These are phyloP conservation scores for Reticulomyxa filosa DNA, from an alignment of 78 protist genomes.

Conservation along the genomic window DNA sequence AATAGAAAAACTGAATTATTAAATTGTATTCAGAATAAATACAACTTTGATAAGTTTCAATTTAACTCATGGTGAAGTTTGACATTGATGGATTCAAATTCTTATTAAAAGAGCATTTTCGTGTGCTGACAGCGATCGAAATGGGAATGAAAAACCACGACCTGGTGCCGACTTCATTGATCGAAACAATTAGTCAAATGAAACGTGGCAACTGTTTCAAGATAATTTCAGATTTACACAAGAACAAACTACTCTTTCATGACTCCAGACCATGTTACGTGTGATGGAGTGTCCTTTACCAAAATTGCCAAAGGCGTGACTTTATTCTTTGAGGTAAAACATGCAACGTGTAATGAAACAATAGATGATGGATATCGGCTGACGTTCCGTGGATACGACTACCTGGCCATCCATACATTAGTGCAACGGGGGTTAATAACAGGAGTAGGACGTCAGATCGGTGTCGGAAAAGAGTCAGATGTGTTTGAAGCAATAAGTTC, in stretches of 20 bases:
- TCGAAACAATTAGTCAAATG: slow-evolving; percentile 6
- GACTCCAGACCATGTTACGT: too few relatives aligned
- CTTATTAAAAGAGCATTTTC: too few relatives aligned
- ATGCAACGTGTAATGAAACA: too few relatives aligned
- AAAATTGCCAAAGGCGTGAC: too few relatives aligned
- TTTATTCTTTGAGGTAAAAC: too few relatives aligned
- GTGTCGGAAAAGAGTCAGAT: slow-evolving; percentile 47
- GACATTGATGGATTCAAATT: too few relatives aligned
- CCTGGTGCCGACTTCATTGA: slow-evolving; percentile 17
- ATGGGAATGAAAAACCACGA: slow-evolving; percentile 45
- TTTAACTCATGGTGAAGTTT: too few relatives aligned
- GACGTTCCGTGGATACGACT: slow-evolving; percentile 34
- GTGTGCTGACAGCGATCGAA: slow-evolving; percentile 28
- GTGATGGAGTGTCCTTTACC: too few relatives aligned
- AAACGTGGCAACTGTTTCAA: neutral
- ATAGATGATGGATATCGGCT: slow-evolving; percentile 36
- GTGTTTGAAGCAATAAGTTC: neutral
- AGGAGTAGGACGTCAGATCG: slow-evolving; percentile 19
- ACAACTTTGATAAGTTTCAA: too few relatives aligned
- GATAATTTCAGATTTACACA: neutral
- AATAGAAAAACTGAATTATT: too few relatives aligned
- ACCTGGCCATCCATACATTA: slow-evolving; percentile 23
- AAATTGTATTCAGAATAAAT: too few relatives aligned
- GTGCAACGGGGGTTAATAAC: slow-evolving; percentile 13
- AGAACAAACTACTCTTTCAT: slow-evolving; percentile 17